Evolutionary conservation across 2,329 filamentous ascomycete species (phyloP), one percentile per base, ranked within the genome.

Genomic region (Basipetospora chlamydospora): DNA sequence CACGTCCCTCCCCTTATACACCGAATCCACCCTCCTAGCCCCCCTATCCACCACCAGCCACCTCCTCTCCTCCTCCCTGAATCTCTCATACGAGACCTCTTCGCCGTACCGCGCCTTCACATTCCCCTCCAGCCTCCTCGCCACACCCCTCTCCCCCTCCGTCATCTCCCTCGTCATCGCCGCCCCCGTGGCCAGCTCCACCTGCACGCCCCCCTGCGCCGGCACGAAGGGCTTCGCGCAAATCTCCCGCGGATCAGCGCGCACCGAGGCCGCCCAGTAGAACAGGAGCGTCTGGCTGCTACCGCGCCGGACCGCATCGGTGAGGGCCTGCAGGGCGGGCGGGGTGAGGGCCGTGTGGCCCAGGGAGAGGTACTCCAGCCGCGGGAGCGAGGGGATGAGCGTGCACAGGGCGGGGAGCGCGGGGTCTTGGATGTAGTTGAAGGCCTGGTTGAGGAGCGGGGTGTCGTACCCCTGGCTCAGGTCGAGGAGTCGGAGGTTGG

Each of bases 391-490:
- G 11, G 41, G 42, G 35, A 66, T 40, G 13, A 67, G 44, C 11
- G 45, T 41, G 25, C 45, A 41, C 8, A 67, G 48, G 16, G 53
- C 43, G 3, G 48, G 41, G 3, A 57, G 48, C 13, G 52, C 49
- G 5, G 28, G 49, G 39, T 63, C 59, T 20, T 59, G 56, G 28
- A 67, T 51, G 47, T 56, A 67, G 41, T 67, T 68, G 50, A 61
- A 67, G 20, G 59, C 59, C 45, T 58, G 55, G 21, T 50, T 50
- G 2, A 64, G 55, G 40, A 67, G 63, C 21, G 57, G 44, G 9
- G 63, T 67, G n/a, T 58, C 55, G 44, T 58, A 66, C 15, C 55
- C 57, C 44, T 67, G 64, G 12, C 61, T 59, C 4, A 67, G 40
- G 41, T 66, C 61, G 9, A 67, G 44, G 15, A 48, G 49, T 10